A percentile compares a stretch with the other conserved stretches of the same genome.
Conservation (phyloP, 192 early-diverging fungal genomes). For the Coemansia sp. region DNA sequence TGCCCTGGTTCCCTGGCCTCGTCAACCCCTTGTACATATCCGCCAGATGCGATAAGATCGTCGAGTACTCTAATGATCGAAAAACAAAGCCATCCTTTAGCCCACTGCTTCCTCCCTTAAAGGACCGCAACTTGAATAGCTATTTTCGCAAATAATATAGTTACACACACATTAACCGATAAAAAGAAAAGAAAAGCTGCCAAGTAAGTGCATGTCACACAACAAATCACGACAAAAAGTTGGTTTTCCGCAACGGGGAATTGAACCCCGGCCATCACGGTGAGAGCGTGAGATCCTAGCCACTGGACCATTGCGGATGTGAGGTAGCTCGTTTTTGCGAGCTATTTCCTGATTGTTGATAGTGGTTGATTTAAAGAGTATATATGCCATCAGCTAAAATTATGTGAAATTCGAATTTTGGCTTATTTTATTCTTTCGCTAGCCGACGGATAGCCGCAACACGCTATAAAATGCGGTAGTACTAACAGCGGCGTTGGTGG, state of each 20-base stretch:
- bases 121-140: not conserved
- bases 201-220: not conserved
- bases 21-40: slow-evolving; percentile 26
- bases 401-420: no score
- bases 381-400: no score
- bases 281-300: slow-evolving; percentile 2
- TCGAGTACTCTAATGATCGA: not conserved
- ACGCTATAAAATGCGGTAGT: no score
- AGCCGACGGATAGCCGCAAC: no score
- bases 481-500: no score
- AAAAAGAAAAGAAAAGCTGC: not conserved
- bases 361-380: no score
- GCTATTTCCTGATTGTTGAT: no score
- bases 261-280: slow-evolving; percentile 4
- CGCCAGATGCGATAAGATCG: slow-evolving; percentile 23
- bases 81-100: slow-evolving; percentile 6
- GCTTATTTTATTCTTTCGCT: no score
- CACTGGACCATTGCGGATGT: slow-evolving; percentile 1
- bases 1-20: slow-evolving; percentile 38
- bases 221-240: not conserved
- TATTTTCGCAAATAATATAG: no score
- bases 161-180: no score
- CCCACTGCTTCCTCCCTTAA: slow-evolving; percentile 1
- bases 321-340: no score
- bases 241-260: not conserved